Evolutionary conservation across 371 early-diverging fungal species (phyloP).

Genomic region (Mucor sp.): DNA sequence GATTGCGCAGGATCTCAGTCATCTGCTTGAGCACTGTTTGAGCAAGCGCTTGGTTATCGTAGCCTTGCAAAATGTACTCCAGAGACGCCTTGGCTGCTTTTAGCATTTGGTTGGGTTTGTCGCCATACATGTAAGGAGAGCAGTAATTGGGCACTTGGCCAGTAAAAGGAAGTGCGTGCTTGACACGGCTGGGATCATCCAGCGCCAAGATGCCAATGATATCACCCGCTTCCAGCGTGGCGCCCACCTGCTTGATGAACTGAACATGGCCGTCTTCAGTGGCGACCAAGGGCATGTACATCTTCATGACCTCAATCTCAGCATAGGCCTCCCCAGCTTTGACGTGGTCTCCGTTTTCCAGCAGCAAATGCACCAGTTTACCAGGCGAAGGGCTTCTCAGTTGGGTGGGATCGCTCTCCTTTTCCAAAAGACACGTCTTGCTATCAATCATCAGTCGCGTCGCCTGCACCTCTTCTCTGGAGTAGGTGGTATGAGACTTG

Average conservation of each 20-base stretch:
- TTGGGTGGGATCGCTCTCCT: conserved; percentile 95
- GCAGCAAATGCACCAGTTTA: conserved; percentile 90
- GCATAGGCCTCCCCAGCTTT: conserved; percentile 91
- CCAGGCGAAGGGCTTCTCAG: conserved; percentile 96
- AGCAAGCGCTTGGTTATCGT: conserved; percentile 76
- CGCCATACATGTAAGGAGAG: conserved; percentile 72
- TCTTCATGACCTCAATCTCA: conserved; percentile 99
- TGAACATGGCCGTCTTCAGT: conserved; percentile 90
- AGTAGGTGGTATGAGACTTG: conserved; percentile 89
- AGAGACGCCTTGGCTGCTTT: conserved; percentile 62
- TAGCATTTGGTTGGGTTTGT: conserved; percentile 84
- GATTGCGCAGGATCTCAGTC: conserved; percentile 72
- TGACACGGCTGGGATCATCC: conserved; percentile 93
- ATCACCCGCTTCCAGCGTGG: conserved; percentile 88
- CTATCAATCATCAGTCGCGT: conserved; percentile 90
- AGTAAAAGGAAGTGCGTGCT: conserved; percentile 86
- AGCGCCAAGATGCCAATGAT: conserved; percentile 90
- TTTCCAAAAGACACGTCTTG: conserved; percentile 90
- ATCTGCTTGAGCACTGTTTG: conserved; percentile 73
- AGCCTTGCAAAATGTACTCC: conserved; percentile 86
- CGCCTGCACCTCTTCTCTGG: conserved; percentile 87
- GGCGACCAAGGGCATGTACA: conserved; percentile 97
- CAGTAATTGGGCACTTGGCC: conserved; percentile 84
- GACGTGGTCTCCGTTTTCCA: conserved; percentile 92
- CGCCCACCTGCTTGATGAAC: conserved; percentile 90